Base-by-base conservation (phyloP, 805 yeast species). In the Saccharomycopsis sp. region DNA sequence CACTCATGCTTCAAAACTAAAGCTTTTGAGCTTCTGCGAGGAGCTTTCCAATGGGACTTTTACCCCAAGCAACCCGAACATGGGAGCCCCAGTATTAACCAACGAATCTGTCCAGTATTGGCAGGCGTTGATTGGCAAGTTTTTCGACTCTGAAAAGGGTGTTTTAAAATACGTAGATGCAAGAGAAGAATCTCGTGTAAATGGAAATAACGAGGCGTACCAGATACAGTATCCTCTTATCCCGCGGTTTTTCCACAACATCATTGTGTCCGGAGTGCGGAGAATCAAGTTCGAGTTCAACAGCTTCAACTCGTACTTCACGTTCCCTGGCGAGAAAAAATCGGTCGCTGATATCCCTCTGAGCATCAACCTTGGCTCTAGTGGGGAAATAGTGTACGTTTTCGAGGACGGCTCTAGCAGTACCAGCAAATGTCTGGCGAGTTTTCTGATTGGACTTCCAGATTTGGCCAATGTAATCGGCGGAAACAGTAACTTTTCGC, bases 71-170 rank as follows among this genome's bases (percentile, higher is more conserved):
- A 29, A 49, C 49, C 12, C 57, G 22, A 24, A 20, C 34, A 24
- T 20, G 17, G 34, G 24, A 9, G 3, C 50, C n/a, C 29, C 52
- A 12, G 24, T 51, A 35, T 34, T 49, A 47, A 41, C 58, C n/a
- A 23, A 52, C 9, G 51, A 51, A 15, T 9, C 53, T 24, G 35
- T 56, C 9, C 56, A 53, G 42, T 56, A 55, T 47, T 59, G 62
- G 62, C 56, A 59, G 29, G 53, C 55, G 14, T 23, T 59, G n/a
- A 38, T 59, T 3, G 52, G 57, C 3, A 59, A 56, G 15, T 59
- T 50, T 42, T 59, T 59, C 44, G 50, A 54, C 42, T 25, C 56
- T 22, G 12, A n/a, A 24, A 49, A 23, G 1, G 54, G 52, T 7
- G 23, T 54, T 12, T 52, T 59, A 19, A 56, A 49, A 41, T 56